Conservation (phyloP, 768 basidiomycete genomes). For the Lenzites betulinus region DNA sequence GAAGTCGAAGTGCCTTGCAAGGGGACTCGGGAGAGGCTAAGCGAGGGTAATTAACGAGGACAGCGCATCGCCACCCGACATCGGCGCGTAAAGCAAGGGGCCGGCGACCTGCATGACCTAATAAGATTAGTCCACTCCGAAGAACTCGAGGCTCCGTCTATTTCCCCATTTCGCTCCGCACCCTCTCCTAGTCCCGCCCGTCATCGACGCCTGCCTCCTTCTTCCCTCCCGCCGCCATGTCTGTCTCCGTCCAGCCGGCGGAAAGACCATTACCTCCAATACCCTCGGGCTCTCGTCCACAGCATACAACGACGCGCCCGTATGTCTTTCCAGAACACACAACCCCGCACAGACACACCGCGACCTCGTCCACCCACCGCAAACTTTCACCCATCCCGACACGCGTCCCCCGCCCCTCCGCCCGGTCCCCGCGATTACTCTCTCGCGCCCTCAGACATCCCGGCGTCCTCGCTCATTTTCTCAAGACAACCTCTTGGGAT, state of each 20-base stretch:
- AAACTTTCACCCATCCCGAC: neutral
- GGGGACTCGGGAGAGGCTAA: neutral
- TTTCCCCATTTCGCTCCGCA: neutral
- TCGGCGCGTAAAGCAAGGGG: neutral
- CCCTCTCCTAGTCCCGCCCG: neutral
- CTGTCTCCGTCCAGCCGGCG: slow-evolving; percentile 12
- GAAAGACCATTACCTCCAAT: slow-evolving; percentile 27
- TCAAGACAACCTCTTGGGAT: slow-evolving; percentile 37
- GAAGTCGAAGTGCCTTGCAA: neutral
- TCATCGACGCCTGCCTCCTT: slow-evolving; percentile 5
- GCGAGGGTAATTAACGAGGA: neutral
- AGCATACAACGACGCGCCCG: neutral
- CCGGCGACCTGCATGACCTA: neutral
- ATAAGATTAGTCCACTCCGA: slow-evolving; percentile 8
- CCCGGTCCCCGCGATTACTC: slow-evolving; percentile 2
- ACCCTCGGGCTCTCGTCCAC: slow-evolving; percentile 2
- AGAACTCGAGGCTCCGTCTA: slow-evolving; percentile 2
- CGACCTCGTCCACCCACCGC: neutral
- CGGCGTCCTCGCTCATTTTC: slow-evolving; percentile 32
- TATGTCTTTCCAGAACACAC: too few species aligned
- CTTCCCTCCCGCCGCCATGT: slow-evolving; percentile 9
- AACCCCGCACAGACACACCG: too few species aligned
- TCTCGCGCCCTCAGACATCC: slow-evolving; percentile 11
- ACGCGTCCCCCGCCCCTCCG: slow-evolving; percentile 10
- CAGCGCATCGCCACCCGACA: slow-evolving; percentile 15